phyloP scores from a whole-genome alignment of 768 basidiomycete genomes.

The Pulveroboletus sp. region DNA sequence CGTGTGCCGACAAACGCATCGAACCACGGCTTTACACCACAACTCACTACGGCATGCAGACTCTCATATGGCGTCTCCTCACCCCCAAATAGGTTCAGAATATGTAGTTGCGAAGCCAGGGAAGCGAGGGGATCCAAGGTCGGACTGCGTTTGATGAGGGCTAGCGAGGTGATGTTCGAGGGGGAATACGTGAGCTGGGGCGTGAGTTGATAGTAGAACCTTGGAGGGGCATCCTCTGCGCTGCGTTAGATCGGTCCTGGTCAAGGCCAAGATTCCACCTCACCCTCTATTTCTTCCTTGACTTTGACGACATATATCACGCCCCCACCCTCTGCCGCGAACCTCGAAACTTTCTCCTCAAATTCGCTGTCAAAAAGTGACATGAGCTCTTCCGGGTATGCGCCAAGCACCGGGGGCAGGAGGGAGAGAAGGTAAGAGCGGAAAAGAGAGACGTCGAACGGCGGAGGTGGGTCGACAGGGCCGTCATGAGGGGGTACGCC shows the following conservation, averaged over 20 bases:
- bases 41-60: constrained; percentile 90
- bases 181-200: constrained; percentile 76
- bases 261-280: constrained; percentile 14
- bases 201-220: constrained; percentile 62
- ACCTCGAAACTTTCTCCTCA: constrained; percentile 68
- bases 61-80: constrained; percentile 93
- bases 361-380: constrained; percentile 70
- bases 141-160: constrained; percentile 89
- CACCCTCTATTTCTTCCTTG: constrained; percentile 72
- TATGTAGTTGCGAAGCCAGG: constrained; percentile 81
- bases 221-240: constrained; percentile 62
- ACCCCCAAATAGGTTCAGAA: constrained; percentile 86
- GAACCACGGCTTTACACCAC: constrained; percentile 96
- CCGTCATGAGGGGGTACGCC: constrained; percentile 25
- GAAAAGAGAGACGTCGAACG: constrained; percentile 68
- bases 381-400: constrained; percentile 57
- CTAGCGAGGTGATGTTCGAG: constrained; percentile 78
- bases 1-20: constrained; percentile 93
- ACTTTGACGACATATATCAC: constrained; percentile 81
- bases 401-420: constrained; percentile 80
- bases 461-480: constrained; percentile 35
- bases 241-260: constrained; percentile 7
- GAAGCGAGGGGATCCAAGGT: constrained; percentile 77
- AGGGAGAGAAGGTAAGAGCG: constrained; percentile 65
- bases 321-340: constrained; percentile 69